Conservation (phyloP, 176 grass and related monocot species). For the Rhynchospora pubera region DNA sequence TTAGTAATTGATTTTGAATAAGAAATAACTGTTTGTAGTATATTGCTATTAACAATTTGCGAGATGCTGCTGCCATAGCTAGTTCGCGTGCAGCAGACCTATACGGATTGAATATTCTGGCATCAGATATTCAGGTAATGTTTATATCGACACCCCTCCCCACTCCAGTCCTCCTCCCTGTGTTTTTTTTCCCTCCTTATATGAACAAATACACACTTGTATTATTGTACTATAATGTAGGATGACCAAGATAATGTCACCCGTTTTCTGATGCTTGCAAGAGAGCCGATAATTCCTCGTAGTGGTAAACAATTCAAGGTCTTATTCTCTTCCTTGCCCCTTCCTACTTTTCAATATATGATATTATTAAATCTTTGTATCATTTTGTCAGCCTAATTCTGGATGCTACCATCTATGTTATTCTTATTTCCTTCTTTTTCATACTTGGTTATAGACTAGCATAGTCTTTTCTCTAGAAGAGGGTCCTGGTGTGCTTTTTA, state of each 20-base stretch:
- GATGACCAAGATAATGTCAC: slow-evolving; percentile 79
- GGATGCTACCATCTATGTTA: slow-evolving; percentile 7
- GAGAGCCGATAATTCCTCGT: slow-evolving; percentile 76
- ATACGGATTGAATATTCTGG: slow-evolving; percentile 77
- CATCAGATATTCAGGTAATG: slow-evolving; percentile 77
- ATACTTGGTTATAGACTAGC: slow-evolving; percentile 44
- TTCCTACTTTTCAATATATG: background rate
- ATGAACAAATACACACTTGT: background rate
- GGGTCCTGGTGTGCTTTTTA: slow-evolving; percentile 80
- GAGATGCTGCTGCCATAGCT: slow-evolving; percentile 64
- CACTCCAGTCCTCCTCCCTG: background rate
- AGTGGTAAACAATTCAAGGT: slow-evolving; percentile 80
- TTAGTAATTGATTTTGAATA: background rate
- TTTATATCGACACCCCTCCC: background rate
- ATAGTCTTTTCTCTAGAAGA: slow-evolving; percentile 96
- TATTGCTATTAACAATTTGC: slow-evolving; percentile 51
- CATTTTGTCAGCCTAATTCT: background rate
- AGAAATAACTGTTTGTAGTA: slow-evolving; percentile 32
- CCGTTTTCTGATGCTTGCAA: slow-evolving; percentile 70
- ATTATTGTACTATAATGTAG: slow-evolving; percentile 24
- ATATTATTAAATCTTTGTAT: background rate
- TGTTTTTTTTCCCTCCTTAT: background rate
- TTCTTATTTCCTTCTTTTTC: slow-evolving; percentile 24
- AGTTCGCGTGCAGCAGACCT: slow-evolving; percentile 73
- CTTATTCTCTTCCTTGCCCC: background rate